Conservation (phyloP, 768 basidiomycete genomes). For the Glaciozyma antarctica region DNA sequence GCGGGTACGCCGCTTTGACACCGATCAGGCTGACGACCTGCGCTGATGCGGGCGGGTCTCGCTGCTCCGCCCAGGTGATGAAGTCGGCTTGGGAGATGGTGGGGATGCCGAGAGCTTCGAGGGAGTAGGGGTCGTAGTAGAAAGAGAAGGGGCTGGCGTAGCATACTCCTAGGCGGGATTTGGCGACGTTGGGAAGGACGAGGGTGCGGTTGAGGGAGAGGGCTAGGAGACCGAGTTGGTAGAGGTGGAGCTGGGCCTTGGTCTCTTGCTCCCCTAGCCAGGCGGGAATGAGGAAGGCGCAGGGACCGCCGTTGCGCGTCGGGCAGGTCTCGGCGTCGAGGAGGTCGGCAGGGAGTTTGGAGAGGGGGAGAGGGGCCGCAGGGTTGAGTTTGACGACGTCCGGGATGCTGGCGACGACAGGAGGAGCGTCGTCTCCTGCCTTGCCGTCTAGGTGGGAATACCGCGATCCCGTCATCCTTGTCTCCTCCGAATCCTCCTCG, state of each 20-base stretch:
- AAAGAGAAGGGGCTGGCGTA: conserved; percentile 46
- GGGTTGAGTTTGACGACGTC: conserved; percentile 11
- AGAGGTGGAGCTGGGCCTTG: conserved; percentile 51
- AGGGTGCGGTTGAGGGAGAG: conserved; percentile 49
- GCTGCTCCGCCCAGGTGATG: conserved; percentile 40
- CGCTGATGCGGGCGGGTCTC: conserved; percentile 37
- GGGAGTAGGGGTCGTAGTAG: conserved; percentile 43
- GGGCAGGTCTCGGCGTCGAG: conserved; percentile 23
- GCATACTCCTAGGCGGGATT: conserved; percentile 51
- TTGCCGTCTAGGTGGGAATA: background rate
- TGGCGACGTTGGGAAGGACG: conserved; percentile 55
- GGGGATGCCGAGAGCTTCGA: conserved; percentile 37
- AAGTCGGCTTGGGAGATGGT: conserved; percentile 43
- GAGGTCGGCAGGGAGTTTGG: conserved; percentile 16
- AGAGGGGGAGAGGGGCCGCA: background rate
- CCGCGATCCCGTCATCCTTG: background rate
- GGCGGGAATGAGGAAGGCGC: conserved; percentile 24
- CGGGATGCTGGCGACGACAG: conserved; percentile 26
- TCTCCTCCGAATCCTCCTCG: conserved; percentile 11
- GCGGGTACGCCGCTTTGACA: conserved; percentile 16
- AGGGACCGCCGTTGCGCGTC: background rate
- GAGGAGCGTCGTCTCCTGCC: background rate
- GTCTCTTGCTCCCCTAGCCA: conserved; percentile 49
- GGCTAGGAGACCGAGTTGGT: conserved; percentile 49
- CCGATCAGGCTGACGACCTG: conserved; percentile 42